Evolutionary conservation across 192 early-diverging fungal species (phyloP).

Genomic region (Gorgonomyces haynaldii): DNA sequence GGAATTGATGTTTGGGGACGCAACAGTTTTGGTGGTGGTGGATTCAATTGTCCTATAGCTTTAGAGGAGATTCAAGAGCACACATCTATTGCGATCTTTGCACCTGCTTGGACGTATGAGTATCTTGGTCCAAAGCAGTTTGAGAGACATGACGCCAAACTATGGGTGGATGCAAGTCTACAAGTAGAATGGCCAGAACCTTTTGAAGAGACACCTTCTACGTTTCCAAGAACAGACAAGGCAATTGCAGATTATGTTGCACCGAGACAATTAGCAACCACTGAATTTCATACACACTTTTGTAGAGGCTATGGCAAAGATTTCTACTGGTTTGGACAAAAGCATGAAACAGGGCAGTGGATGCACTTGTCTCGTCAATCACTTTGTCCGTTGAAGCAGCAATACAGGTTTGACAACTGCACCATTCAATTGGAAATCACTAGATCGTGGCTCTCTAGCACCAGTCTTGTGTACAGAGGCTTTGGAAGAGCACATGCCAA

Average conservation of each 20-base stretch:
- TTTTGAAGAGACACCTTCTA: no score
- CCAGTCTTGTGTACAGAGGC: no score
- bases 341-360: background rate
- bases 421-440: no score
- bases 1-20: slow-evolving; percentile 61
- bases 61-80: slow-evolving; percentile 32
- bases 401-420: no score
- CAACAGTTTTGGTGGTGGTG: slow-evolving; percentile 44
- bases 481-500: no score
- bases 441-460: no score
- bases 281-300: background rate
- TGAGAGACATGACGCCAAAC: slow-evolving; percentile 29
- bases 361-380: no score
- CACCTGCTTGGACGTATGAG: slow-evolving; percentile 55
- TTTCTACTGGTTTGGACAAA: background rate
- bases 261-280: background rate
- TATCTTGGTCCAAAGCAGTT: slow-evolving; percentile 34
- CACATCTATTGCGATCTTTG: slow-evolving; percentile 49
- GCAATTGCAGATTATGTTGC: slow-evolving; percentile 15
- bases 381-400: no score
- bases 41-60: slow-evolving; percentile 32
- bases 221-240: slow-evolving; percentile 2
- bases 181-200: no score
- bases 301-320: slow-evolving; percentile 12
- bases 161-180: slow-evolving; percentile 34